Percentiles rank a stretch among this genome's conserved stretches.
phyloP scores from a whole-genome alignment of 768 basidiomycete species.

The Coprinopsis marcescibilis region DNA sequence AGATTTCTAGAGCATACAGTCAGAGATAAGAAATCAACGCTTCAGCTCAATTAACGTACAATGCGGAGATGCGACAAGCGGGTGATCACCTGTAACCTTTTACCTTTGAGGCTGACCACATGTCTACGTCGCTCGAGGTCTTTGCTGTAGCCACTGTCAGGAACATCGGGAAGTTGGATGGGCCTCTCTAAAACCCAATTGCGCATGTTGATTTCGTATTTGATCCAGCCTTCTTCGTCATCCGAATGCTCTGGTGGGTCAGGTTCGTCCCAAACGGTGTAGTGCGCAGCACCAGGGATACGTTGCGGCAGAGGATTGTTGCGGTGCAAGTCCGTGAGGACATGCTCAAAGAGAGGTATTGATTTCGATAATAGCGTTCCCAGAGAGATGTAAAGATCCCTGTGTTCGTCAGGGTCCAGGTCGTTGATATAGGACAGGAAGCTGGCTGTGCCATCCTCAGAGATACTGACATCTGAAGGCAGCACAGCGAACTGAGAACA shows the following conservation, averaged over 20 bases:
- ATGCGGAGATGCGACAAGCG: conserved; percentile 34
- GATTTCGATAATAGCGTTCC: conserved; percentile 28
- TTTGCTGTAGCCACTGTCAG: conserved; percentile 36
- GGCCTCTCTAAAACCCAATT: conserved; percentile 40
- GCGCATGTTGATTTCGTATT: conserved; percentile 36
- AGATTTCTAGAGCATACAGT: conserved; percentile 24
- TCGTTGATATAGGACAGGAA: conserved; percentile 52
- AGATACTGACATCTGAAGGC: conserved; percentile 38
- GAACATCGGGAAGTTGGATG: conserved; percentile 40
- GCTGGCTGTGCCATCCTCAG: conserved; percentile 23
- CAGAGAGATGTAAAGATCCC: conserved; percentile 26
- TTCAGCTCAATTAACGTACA: conserved; percentile 26
- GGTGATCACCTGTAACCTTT: conserved; percentile 37
- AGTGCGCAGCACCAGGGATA: conserved; percentile 35
- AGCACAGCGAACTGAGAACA: conserved; percentile 35
- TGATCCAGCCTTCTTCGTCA: conserved; percentile 42
- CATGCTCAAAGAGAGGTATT: conserved; percentile 47
- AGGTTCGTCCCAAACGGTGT: conserved; percentile 43
- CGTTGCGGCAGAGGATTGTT: conserved; percentile 40
- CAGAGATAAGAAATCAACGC: neutral
- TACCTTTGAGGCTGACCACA: conserved; percentile 30
- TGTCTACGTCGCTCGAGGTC: conserved; percentile 38
- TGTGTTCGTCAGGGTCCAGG: conserved; percentile 30
- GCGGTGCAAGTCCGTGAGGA: conserved; percentile 46
- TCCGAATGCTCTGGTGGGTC: conserved; percentile 44